These are phyloP conservation scores for Actinidia polygama DNA, from an alignment of 179 eudicot species.

Conservation along the genomic window DNA sequence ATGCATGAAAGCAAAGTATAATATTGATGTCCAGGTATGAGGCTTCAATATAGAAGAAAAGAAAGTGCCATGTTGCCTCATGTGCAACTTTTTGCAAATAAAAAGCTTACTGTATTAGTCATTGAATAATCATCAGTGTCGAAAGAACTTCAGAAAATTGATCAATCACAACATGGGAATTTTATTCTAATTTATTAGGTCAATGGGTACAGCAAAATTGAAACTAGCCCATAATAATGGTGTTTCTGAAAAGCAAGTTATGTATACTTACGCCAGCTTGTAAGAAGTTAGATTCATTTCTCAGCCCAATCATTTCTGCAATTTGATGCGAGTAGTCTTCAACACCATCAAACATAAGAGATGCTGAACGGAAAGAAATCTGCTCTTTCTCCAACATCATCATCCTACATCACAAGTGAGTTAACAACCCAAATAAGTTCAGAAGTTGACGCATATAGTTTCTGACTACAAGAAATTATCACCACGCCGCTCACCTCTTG, in stretches of 20 bases:
- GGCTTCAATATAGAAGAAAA: neutral
- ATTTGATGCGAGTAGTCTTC: conserved; percentile 99
- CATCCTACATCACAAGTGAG: conserved; percentile 62
- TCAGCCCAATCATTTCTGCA: conserved; percentile 95
- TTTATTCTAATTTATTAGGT: neutral
- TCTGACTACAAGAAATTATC: conserved; percentile 3
- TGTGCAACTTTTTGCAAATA: no score
- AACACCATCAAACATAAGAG: conserved; percentile 79
- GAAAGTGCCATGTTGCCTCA: no score
- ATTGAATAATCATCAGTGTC: neutral
- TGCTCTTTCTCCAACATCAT: conserved; percentile 99
- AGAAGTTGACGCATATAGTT: neutral
- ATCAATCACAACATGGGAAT: neutral
- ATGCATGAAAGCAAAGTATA: neutral
- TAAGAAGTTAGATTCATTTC: conserved; percentile 81
- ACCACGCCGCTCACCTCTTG: conserved; percentile 64
- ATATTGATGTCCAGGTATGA: neutral
- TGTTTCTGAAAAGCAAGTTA: neutral
- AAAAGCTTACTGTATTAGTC: neutral
- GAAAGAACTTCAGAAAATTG: neutral
- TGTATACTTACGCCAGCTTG: conserved; percentile 83
- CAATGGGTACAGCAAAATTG: neutral
- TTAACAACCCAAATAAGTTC: conserved; percentile 15
- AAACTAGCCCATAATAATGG: neutral
- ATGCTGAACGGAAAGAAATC: conserved; percentile 87